These are phyloP conservation scores for Exobasidium cylindrosporum DNA, from an alignment of 1,284 basidiomycete species.

Conservation along the genomic window DNA sequence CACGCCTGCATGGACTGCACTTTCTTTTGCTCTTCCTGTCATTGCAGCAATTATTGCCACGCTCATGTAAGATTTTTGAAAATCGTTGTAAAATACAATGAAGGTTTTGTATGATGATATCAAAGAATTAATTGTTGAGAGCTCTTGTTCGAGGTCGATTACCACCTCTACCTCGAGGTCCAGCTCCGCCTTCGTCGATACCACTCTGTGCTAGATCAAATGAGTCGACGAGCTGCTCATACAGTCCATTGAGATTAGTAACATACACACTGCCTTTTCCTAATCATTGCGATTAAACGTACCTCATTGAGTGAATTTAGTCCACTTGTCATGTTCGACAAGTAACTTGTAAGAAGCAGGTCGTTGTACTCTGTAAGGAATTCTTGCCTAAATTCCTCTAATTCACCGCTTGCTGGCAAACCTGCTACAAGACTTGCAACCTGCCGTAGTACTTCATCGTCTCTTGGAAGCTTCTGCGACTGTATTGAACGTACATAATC, in stretches of 20 bases:
- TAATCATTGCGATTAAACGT: slow-evolving; percentile 49
- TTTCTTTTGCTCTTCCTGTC: not conserved
- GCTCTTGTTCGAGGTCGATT: not conserved
- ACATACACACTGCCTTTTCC: not conserved
- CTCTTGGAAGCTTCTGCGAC: slow-evolving; percentile 23
- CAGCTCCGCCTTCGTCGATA: not conserved
- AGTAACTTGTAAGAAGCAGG: slow-evolving; percentile 83
- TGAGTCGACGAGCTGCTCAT: slow-evolving; percentile 39
- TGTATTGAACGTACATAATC: slow-evolving; percentile 62
- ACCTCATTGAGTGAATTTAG: slow-evolving; percentile 85
- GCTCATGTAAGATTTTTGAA: not conserved
- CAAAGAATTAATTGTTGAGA: not conserved
- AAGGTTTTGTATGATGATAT: too few species aligned
- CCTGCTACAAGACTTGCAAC: slow-evolving; percentile 80
- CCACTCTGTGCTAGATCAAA: slow-evolving; percentile 25
- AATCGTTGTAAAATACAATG: not conserved
- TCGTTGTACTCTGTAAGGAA: slow-evolving; percentile 75
- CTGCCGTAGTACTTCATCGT: slow-evolving; percentile 73
- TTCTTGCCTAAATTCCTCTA: slow-evolving; percentile 36
- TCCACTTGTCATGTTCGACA: slow-evolving; percentile 82
- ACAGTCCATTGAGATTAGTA: slow-evolving; percentile 4
- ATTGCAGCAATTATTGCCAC: not conserved
- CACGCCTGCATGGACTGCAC: not conserved
- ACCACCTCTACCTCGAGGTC: not conserved
- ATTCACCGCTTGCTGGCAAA: slow-evolving; percentile 24